Conservation (phyloP, 2,329 filamentous ascomycete genomes). For the Exserohilum rostratum region DNA sequence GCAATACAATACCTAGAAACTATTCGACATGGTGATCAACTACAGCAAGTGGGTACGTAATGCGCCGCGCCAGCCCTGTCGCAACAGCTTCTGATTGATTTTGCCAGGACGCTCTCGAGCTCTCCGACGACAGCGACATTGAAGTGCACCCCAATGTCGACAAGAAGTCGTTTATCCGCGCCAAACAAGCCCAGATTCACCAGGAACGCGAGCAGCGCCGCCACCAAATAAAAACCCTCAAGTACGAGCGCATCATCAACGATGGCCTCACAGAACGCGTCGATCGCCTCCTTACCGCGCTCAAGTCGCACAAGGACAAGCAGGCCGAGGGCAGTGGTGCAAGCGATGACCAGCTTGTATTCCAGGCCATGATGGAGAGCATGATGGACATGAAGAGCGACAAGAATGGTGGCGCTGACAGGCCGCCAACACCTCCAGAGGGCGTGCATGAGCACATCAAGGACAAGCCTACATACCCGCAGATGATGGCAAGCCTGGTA, state of each 20-base stretch:
- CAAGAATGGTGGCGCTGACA: slow-evolving; percentile 41
- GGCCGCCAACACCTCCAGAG: slow-evolving; percentile 76
- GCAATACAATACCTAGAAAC: slow-evolving; percentile 4
- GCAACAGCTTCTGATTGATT: slow-evolving; percentile 13
- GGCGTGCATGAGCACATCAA: slow-evolving; percentile 78
- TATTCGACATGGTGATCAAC: slow-evolving; percentile 62
- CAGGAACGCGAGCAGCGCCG: slow-evolving; percentile 84
- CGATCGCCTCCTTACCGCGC: slow-evolving; percentile 73
- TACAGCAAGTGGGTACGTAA: slow-evolving; percentile 73
- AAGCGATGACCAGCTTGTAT: slow-evolving; percentile 78
- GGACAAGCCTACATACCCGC: slow-evolving; percentile 82
- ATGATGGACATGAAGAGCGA: slow-evolving; percentile 66
- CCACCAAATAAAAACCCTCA: slow-evolving; percentile 86
- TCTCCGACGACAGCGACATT: slow-evolving; percentile 96
- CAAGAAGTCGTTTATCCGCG: slow-evolving; percentile 96
- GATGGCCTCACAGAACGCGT: slow-evolving; percentile 87
- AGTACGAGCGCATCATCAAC: slow-evolving; percentile 93
- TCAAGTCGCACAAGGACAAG: slow-evolving; percentile 72
- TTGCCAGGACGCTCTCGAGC: slow-evolving; percentile 80
- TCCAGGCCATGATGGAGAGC: slow-evolving; percentile 85
- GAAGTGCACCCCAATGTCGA: slow-evolving; percentile 99
- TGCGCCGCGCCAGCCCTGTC: not conserved
- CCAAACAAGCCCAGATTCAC: slow-evolving; percentile 97
- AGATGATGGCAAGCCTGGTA: slow-evolving; percentile 97
- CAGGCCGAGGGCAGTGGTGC: slow-evolving; percentile 30